phyloP scores from a whole-genome alignment of 257 asterid genomes.

The Plantago major region DNA sequence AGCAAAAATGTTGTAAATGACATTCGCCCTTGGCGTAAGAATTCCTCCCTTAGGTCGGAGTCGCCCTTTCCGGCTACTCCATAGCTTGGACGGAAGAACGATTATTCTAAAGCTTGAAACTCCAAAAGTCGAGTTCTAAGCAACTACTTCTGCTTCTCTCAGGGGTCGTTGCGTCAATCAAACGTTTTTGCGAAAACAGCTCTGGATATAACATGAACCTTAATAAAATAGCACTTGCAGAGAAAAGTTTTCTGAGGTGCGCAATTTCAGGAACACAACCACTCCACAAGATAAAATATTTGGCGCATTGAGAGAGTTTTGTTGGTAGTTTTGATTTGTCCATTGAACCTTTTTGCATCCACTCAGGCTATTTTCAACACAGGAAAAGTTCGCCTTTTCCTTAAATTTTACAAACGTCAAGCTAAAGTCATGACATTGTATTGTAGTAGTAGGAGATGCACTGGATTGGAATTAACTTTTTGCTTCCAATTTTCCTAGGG shows the following conservation, averaged over 20 bases:
- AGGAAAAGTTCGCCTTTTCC: slow-evolving; percentile 34
- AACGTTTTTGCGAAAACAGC: too few relatives aligned
- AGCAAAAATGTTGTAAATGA: too few relatives aligned
- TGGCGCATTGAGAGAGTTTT: slow-evolving; percentile 17
- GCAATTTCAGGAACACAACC: slow-evolving; percentile 51
- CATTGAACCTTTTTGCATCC: slow-evolving; percentile 25
- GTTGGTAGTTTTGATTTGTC: slow-evolving; percentile 15
- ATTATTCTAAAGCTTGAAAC: too few relatives aligned
- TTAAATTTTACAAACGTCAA: slow-evolving; percentile 47
- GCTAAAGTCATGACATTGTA: slow-evolving; percentile 42
- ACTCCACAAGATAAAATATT: slow-evolving; percentile 20
- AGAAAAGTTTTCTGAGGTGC: slow-evolving; percentile 40
- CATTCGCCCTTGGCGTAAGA: too few relatives aligned
- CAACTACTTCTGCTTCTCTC: too few relatives aligned
- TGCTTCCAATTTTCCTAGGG: slow-evolving; percentile 35
- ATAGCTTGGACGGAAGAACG: too few relatives aligned
- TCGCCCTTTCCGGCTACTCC: too few relatives aligned
- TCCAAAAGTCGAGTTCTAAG: too few relatives aligned
- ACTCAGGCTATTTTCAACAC: slow-evolving; percentile 23
- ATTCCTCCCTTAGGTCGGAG: too few relatives aligned
- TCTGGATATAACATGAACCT: neutral
- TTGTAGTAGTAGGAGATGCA: slow-evolving; percentile 5
- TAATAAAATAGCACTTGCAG: slow-evolving; percentile 19
- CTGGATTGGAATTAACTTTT: slow-evolving; percentile 1
- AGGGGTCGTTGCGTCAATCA: too few relatives aligned